phyloP scores from a whole-genome alignment of 176 grass and related monocot genomes.

The Cenchrus purpureus region DNA sequence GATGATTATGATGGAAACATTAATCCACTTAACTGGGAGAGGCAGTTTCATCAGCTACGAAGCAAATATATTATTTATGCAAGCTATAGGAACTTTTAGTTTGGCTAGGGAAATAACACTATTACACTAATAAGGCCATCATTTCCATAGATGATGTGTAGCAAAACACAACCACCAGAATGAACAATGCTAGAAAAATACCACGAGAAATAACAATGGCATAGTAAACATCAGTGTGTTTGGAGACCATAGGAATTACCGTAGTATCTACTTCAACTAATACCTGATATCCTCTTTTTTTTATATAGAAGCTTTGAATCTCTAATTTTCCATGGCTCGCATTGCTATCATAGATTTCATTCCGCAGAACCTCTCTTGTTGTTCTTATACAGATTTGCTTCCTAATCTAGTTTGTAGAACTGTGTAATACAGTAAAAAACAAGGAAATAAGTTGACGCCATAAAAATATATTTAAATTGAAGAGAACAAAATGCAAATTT shows the following conservation, averaged over 20 bases:
- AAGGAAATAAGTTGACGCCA: no score
- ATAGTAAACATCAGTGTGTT: background rate
- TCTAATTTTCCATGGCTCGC: no score
- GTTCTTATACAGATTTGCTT: no score
- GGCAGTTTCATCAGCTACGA: background rate
- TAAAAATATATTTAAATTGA: no score
- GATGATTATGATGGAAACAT: background rate
- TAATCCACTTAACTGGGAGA: background rate
- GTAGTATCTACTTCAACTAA: background rate
- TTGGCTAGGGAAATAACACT: background rate
- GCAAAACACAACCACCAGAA: background rate
- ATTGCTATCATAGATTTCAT: no score
- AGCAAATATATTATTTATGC: background rate
- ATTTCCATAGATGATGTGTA: background rate
- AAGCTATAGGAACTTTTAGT: background rate
- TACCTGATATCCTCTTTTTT: background rate
- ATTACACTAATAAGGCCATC: background rate
- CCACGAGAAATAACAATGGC: background rate
- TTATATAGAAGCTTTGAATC: no score
- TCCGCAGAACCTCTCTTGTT: no score
- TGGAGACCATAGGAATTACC: background rate
- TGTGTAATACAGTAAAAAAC: no score
- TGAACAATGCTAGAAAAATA: background rate
- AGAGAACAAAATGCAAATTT: no score
- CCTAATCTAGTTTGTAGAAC: no score